phyloP scores from a whole-genome alignment of 306 rosid species.

The Vigna angularis region DNA sequence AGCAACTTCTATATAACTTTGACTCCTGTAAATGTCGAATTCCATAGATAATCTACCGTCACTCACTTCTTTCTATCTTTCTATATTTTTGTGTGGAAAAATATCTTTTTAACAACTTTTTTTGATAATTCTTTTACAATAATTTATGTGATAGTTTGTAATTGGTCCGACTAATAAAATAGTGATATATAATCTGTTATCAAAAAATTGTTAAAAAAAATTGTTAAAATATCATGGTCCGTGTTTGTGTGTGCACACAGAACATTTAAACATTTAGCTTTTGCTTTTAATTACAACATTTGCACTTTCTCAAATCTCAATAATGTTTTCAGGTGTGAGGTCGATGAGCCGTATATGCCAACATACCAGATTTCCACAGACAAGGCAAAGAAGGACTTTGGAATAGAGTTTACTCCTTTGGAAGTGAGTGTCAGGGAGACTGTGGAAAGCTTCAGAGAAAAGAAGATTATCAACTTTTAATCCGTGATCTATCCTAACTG shows the following conservation, averaged over 20 bases:
- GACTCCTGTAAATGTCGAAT: background rate
- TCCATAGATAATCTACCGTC: background rate
- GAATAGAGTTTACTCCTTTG: conserved; percentile 69
- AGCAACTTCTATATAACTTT: background rate
- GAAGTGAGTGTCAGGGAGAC: conserved; percentile 66
- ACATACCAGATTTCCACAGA: conserved; percentile 64
- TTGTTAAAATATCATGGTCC: too few species aligned
- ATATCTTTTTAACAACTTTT: too few species aligned
- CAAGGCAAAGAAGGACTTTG: conserved; percentile 66
- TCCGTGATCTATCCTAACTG: background rate
- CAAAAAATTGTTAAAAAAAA: too few species aligned
- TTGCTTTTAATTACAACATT: background rate
- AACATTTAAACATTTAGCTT: background rate
- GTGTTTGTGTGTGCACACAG: background rate
- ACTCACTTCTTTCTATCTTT: too few species aligned
- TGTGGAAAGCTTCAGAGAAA: conserved; percentile 75
- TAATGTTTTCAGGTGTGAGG: conserved; percentile 63
- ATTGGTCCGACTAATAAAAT: too few species aligned
- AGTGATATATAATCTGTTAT: too few species aligned
- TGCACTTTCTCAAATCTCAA: conserved; percentile 7
- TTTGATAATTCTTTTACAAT: too few species aligned
- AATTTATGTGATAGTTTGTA: too few species aligned
- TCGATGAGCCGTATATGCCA: conserved; percentile 56
- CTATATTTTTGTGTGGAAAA: too few species aligned
- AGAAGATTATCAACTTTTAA: conserved; percentile 59